phyloP scores from a whole-genome alignment of 129 eudicot genomes.

The Daucus carota region DNA sequence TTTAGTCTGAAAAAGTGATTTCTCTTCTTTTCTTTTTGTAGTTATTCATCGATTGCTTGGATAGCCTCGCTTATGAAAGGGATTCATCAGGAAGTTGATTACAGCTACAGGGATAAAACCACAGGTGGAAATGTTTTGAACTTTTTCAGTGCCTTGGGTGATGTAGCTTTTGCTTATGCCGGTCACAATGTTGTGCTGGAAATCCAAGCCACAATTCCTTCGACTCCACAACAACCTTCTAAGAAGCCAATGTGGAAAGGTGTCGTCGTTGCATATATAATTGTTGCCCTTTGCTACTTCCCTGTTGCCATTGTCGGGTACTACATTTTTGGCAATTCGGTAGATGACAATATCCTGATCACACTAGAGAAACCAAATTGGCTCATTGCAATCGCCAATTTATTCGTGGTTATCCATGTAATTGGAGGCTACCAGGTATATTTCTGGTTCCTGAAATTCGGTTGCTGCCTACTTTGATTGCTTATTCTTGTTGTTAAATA shows the following conservation, averaged over 20 bases:
- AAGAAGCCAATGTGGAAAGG: slow-evolving; percentile 11
- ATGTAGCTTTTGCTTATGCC: slow-evolving; percentile 5
- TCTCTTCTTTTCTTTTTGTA: neutral
- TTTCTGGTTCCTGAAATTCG: neutral
- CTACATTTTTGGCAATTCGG: slow-evolving; percentile 1
- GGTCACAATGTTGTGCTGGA: slow-evolving; percentile 3
- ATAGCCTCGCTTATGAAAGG: neutral
- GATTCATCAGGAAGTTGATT: slow-evolving; percentile 4
- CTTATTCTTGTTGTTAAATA: neutral
- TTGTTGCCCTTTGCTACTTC: slow-evolving; percentile 4
- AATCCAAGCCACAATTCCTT: slow-evolving; percentile 6
- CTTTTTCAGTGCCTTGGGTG: slow-evolving; percentile 8
- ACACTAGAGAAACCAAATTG: slow-evolving; percentile 6
- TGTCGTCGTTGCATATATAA: neutral
- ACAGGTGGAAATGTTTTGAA: slow-evolving; percentile 1
- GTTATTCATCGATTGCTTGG: slow-evolving; percentile 1
- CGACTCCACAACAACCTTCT: neutral
- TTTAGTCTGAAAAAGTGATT: neutral
- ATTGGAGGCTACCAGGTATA: slow-evolving; percentile 9
- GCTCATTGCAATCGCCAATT: slow-evolving; percentile 1
- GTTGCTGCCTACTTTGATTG: neutral
- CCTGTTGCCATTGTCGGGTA: slow-evolving; percentile 4
- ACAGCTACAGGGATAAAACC: slow-evolving; percentile 10
- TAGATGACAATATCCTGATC: slow-evolving; percentile 5
- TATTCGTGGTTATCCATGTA: slow-evolving; percentile 6